Evolutionary conservation across 1,139 yeast species (phyloP), one percentile per base, ranked within the genome.

Genomic region (Lodderomyces parapsilosis): DNA sequence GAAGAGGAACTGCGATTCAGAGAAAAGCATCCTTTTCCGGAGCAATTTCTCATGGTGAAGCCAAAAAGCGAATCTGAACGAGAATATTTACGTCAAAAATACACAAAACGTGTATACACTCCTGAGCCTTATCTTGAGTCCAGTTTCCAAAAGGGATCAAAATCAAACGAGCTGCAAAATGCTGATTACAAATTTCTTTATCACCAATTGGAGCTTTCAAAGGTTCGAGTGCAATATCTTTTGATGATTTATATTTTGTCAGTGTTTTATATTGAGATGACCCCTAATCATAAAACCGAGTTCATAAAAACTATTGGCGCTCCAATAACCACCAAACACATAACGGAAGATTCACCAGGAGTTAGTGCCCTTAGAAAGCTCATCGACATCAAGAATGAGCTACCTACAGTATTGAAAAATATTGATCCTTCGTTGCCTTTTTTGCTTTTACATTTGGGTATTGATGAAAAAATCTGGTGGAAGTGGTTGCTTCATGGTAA

Each of bases 401-500:
- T 68, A 2, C 44, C 60, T 13, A 46, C 47, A 14, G 49, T 51
- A 8, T 53, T 60, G 27, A 57, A 61, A 20, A 30, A 43, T 0
- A 51, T 56, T 15, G 74, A 71, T 44, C 36, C 52, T 10, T 62
- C 57, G 24, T 59, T 62, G 43, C 54, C 64, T 7, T 62, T 53
- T 36, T 49, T 69, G 38, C 44, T 71, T 5, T 67, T 58, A 43
- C 63, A 59, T 27, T 40, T 71, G 28, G 50, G 56, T 0, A 38
- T 50, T 1, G 52, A 65, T 1, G 78, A 73, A 43, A 58, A 56
- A 33, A 49, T 54, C 27, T 71, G 77, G 78, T 68, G 73, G 74
- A 61, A 60, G 6, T 72, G 75, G 74, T 56, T 73, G 27, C 56
- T 72, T 4, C 63, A 67, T 43, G 69, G 71, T 3, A 71, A 71